phyloP scores from a whole-genome alignment of 2,329 filamentous ascomycete genomes.

The Onygena corvina region DNA sequence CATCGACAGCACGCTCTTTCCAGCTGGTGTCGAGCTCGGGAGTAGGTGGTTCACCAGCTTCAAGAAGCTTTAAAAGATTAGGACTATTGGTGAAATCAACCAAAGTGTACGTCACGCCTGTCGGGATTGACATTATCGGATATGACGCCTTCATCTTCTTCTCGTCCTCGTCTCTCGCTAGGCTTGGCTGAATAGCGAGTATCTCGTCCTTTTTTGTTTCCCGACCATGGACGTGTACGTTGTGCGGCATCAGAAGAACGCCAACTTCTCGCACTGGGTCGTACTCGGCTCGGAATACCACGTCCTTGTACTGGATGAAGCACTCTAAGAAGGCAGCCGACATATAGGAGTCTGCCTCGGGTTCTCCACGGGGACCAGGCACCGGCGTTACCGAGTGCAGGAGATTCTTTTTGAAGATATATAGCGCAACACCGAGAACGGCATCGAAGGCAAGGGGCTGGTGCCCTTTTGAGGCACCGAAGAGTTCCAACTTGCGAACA shows the following conservation, averaged over 20 bases:
- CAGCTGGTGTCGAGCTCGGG: conserved; percentile 23
- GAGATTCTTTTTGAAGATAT: conserved; percentile 28
- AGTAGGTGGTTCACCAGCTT: conserved; percentile 19
- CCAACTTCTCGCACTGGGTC: conserved; percentile 36
- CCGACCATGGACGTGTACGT: conserved; percentile 48
- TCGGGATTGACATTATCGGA: conserved; percentile 52
- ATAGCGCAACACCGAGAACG: conserved; percentile 46
- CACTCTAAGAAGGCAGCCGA: conserved; percentile 14
- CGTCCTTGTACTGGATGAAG: conserved; percentile 16
- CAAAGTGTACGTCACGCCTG: conserved; percentile 49
- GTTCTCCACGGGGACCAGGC: background rate
- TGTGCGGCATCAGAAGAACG: conserved; percentile 53
- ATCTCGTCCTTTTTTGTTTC: conserved; percentile 22
- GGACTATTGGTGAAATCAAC: conserved; percentile 23
- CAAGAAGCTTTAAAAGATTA: conserved; percentile 18
- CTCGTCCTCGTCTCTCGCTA: conserved; percentile 19
- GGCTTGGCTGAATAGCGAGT: conserved; percentile 20
- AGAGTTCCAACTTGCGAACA: conserved; percentile 46
- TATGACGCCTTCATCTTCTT: conserved; percentile 26
- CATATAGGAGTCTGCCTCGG: background rate
- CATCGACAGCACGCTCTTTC: conserved; percentile 9
- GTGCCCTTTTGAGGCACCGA: conserved; percentile 40
- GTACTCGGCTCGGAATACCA: conserved; percentile 34
- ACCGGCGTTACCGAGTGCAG: background rate
- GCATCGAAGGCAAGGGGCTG: conserved; percentile 53